Percentiles rank a stretch among this genome's conserved stretches.
These are phyloP conservation scores for Leccinum longicurvipes DNA, from an alignment of 768 basidiomycete genomes.

Conservation along the genomic window DNA sequence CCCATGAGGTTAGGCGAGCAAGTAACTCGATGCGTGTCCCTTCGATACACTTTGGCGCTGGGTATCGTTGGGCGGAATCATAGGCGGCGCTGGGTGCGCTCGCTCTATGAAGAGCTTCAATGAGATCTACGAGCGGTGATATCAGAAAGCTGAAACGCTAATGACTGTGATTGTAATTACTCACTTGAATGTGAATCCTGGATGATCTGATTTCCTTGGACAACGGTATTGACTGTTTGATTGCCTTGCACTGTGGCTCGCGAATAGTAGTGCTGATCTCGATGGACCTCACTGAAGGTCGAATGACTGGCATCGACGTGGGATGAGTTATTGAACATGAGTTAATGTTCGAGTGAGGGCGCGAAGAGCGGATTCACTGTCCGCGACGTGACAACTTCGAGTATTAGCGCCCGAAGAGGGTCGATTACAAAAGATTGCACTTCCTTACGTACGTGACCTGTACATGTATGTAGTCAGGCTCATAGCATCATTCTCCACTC, in stretches of 20 bases:
- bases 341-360: not conserved
- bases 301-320: slow-evolving; percentile 13
- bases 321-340: not conserved
- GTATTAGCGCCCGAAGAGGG: no score
- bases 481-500: no score
- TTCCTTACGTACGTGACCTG: no score
- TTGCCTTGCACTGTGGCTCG: slow-evolving; percentile 14
- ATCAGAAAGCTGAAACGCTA: not conserved
- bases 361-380: no score
- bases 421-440: no score
- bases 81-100: slow-evolving; percentile 19
- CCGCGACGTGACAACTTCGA: no score
- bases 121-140: slow-evolving; percentile 3
- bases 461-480: no score
- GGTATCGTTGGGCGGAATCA: slow-evolving; percentile 19
- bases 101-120: slow-evolving; percentile 12
- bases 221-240: slow-evolving; percentile 14
- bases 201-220: slow-evolving; percentile 19
- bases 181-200: slow-evolving; percentile 13
- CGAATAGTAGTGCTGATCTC: slow-evolving; percentile 11
- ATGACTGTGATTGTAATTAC: not conserved
- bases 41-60: slow-evolving; percentile 21
- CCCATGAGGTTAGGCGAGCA: slow-evolving; percentile 13
- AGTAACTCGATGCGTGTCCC: slow-evolving; percentile 22
- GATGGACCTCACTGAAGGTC: slow-evolving; percentile 16